Evolutionary conservation across 2,329 filamentous ascomycete genomes (phyloP).

Genomic region (Fusarium phyllophilum): DNA sequence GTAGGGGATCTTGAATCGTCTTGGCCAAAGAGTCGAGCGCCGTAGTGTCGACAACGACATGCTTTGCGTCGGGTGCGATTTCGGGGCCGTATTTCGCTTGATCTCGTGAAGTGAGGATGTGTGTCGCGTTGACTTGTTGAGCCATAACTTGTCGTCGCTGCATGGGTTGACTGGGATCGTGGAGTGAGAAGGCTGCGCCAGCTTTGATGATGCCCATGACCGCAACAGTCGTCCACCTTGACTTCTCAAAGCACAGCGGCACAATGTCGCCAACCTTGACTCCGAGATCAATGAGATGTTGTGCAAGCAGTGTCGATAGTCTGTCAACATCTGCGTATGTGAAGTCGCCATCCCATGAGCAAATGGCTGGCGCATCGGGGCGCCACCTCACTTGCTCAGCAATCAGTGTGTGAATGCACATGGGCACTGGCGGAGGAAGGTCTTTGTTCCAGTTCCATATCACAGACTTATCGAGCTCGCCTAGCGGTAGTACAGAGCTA

Average conservation of each 20-base stretch:
- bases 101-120: conserved; percentile 35
- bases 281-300: conserved; percentile 35
- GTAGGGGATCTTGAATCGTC: conserved; percentile 23
- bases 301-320: conserved; percentile 39
- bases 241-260: conserved; percentile 49
- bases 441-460: conserved; percentile 43
- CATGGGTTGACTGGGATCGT: conserved; percentile 44
- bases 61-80: conserved; percentile 34
- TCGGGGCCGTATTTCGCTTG: conserved; percentile 27
- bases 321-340: conserved; percentile 43
- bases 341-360: conserved; percentile 47
- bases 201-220: conserved; percentile 48
- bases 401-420: conserved; percentile 42
- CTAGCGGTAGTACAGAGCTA: conserved; percentile 30
- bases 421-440: conserved; percentile 22
- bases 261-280: conserved; percentile 43
- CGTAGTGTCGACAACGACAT: conserved; percentile 29
- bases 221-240: conserved; percentile 44
- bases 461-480: conserved; percentile 35
- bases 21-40: conserved; percentile 23
- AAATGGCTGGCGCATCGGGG: conserved; percentile 42
- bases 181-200: conserved; percentile 48
- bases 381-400: conserved; percentile 36
- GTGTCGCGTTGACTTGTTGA: conserved; percentile 27
- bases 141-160: conserved; percentile 41